phyloP scores from a whole-genome alignment of 148 eudicot species.

The Camellia sinensis region DNA sequence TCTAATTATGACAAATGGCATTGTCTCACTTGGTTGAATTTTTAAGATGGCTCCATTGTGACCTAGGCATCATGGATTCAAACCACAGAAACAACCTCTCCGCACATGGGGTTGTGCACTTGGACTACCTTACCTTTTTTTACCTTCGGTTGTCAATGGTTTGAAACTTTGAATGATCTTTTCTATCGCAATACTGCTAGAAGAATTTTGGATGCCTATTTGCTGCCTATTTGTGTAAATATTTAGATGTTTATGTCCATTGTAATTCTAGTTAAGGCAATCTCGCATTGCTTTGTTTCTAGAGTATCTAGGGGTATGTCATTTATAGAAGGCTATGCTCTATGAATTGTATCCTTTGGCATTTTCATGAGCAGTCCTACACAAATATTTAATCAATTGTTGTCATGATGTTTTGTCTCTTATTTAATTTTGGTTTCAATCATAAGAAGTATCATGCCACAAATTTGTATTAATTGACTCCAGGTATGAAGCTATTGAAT shows the following conservation, averaged over 20 bases:
- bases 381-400: neutral
- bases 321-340: neutral
- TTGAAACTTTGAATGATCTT: neutral
- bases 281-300: neutral
- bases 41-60: neutral
- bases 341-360: neutral
- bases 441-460: neutral
- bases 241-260: neutral
- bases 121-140: neutral
- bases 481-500: conserved; percentile 91
- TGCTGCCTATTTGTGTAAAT: neutral
- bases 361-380: neutral
- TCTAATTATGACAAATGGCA: neutral
- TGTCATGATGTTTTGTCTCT: neutral
- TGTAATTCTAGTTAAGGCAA: neutral
- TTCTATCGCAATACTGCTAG: neutral
- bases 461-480: neutral
- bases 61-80: too few species aligned
- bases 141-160: neutral
- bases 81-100: too few species aligned
- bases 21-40: conserved; percentile 3
- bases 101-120: too few species aligned
- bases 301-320: neutral
- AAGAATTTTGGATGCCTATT: neutral
- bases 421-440: neutral